Evolutionary conservation across 2,329 filamentous ascomycete species (phyloP).

Genomic region (Fonsecaea erecta): DNA sequence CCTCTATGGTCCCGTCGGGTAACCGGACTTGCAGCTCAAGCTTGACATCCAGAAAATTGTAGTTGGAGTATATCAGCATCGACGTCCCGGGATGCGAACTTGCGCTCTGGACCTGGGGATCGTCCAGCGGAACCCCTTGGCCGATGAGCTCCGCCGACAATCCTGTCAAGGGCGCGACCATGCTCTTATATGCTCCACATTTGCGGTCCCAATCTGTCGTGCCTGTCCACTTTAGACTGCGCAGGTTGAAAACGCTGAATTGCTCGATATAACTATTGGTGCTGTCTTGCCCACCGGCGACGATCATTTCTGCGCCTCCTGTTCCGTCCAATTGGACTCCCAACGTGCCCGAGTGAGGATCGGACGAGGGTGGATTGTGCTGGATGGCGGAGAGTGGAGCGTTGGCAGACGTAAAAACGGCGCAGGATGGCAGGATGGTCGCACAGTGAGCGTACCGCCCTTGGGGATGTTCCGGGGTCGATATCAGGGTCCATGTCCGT

Average conservation of each 20-base stretch:
- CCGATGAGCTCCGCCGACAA: constrained; percentile 42
- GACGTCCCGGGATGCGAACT: constrained; percentile 54
- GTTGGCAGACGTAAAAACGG: constrained; percentile 80
- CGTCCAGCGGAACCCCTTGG: constrained; percentile 32
- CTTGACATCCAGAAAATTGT: constrained; percentile 97
- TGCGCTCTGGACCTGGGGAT: constrained; percentile 20
- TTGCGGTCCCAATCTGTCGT: constrained; percentile 86
- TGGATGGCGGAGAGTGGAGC: constrained; percentile 86
- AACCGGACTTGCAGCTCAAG: constrained; percentile 87
- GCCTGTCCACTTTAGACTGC: constrained; percentile 93
- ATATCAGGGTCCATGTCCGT: constrained; percentile 80
- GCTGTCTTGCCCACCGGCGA: constrained; percentile 94
- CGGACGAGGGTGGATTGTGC: constrained; percentile 81
- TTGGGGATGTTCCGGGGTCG: constrained; percentile 78
- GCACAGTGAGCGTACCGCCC: constrained; percentile 97
- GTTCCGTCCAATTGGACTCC: constrained; percentile 87
- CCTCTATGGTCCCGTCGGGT: constrained; percentile 79
- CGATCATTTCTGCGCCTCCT: constrained; percentile 94
- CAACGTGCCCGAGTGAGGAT: constrained; percentile 83
- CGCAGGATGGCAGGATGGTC: constrained; percentile 85
- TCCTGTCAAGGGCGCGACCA: constrained; percentile 76
- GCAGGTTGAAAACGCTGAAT: constrained; percentile 95
- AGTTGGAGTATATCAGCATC: constrained; percentile 99
- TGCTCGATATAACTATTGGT: constrained; percentile 99
- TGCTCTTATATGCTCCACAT: constrained; percentile 94